A percentile compares a stretch with the other conserved stretches of the same genome.
Conservation (phyloP, 495 filamentous ascomycete genomes). For the Penicillium bialowiezense region DNA sequence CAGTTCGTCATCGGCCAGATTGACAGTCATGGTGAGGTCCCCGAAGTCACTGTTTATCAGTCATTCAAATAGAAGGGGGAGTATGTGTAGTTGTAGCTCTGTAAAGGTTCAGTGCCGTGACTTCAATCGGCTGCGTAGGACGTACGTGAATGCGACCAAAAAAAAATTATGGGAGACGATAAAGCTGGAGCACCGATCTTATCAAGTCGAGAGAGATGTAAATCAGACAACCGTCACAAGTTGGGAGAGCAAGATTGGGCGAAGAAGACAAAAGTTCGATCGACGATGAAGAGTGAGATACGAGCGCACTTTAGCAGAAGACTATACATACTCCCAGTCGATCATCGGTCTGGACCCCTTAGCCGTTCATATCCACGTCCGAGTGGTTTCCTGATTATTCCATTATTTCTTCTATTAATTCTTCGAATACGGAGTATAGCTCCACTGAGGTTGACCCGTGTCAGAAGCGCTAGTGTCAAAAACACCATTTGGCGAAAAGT, state of each 20-base stretch:
- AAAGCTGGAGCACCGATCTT: constrained; percentile 1
- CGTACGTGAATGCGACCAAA: background rate
- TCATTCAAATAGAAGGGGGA: constrained; percentile 9
- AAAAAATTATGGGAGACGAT: background rate
- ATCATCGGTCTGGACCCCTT: constrained; percentile 11
- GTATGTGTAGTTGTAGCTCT: constrained; percentile 10
- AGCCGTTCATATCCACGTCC: background rate
- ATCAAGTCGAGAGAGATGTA: constrained; percentile 4
- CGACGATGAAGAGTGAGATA: constrained; percentile 10
- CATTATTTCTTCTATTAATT: background rate
- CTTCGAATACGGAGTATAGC: background rate
- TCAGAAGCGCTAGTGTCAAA: background rate
- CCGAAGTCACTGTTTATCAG: background rate
- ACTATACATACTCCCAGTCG: constrained; percentile 10
- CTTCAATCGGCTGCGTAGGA: too few relatives aligned
- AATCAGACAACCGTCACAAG: constrained; percentile 1
- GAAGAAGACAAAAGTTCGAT: constrained; percentile 14
- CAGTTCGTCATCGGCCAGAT: constrained; percentile 42
- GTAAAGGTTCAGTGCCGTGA: background rate
- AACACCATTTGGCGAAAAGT: background rate
- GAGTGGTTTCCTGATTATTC: background rate
- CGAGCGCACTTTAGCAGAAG: constrained; percentile 1
- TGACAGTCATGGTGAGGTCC: constrained; percentile 35
- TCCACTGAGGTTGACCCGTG: too few relatives aligned
- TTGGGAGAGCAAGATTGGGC: constrained; percentile 9